Evolutionary conservation across 768 basidiomycete genomes (phyloP).

Genomic region (Naganishia kalamii): DNA sequence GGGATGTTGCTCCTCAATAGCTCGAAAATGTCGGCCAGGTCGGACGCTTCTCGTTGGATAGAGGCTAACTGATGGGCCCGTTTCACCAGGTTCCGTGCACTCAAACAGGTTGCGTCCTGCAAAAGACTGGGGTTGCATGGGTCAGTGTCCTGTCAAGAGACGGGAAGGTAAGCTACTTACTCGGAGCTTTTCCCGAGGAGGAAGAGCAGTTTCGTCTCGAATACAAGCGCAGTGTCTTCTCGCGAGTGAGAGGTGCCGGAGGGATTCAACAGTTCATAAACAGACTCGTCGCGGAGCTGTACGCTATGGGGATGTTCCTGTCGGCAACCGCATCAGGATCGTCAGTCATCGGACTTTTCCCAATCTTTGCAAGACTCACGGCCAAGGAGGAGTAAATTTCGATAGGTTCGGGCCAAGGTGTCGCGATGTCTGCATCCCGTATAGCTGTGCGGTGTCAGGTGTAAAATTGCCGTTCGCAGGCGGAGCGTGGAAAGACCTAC

Average conservation of each 20-base stretch:
- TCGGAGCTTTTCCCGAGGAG: neutral
- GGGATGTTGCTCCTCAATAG: neutral
- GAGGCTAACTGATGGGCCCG: neutral
- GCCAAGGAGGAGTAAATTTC: neutral
- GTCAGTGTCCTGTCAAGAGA: neutral
- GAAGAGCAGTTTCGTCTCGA: constrained; percentile 10
- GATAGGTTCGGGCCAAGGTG: constrained; percentile 18
- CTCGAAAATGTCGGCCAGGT: neutral
- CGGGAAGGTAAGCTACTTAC: neutral
- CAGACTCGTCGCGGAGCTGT: constrained; percentile 4
- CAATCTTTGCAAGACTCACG: neutral
- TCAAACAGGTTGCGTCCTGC: neutral
- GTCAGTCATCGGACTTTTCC: neutral
- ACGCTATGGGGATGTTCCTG: neutral
- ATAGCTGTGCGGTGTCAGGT: neutral
- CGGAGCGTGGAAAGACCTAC: neutral
- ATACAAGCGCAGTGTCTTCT: neutral
- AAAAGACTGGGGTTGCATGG: neutral
- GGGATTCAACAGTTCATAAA: constrained; percentile 5
- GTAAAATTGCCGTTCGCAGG: neutral
- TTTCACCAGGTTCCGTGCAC: neutral
- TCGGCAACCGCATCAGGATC: neutral
- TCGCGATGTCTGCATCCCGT: constrained; percentile 1
- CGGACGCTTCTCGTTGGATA: neutral
- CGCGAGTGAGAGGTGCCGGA: neutral